phyloP scores from a whole-genome alignment of 208 protist species.

The Trypanosoma mega region DNA sequence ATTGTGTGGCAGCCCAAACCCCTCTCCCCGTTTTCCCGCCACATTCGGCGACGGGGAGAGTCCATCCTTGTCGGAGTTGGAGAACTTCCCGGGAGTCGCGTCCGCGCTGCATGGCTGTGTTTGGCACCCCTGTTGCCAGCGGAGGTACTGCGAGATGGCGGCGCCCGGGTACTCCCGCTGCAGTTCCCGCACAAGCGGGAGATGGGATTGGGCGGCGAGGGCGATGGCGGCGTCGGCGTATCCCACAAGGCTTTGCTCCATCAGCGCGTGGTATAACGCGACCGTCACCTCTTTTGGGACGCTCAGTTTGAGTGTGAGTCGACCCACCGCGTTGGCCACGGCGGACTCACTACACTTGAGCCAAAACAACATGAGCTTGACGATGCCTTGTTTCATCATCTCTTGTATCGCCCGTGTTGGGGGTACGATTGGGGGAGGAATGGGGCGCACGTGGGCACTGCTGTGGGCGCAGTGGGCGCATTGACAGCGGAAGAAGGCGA shows the following conservation, averaged over 20 bases:
- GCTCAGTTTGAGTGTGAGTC: conserved; percentile 54
- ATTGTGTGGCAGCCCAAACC: conserved; percentile 37
- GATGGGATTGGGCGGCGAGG: conserved; percentile 40
- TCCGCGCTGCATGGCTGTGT: conserved; percentile 13
- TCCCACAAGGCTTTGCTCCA: conserved; percentile 20
- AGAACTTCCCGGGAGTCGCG: conserved; percentile 23
- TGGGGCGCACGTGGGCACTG: neutral
- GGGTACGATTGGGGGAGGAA: conserved; percentile 36
- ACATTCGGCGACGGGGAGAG: conserved; percentile 35
- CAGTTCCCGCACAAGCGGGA: conserved; percentile 32
- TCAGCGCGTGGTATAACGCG: conserved; percentile 30
- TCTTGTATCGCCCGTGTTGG: conserved; percentile 34
- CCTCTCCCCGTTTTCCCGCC: conserved; percentile 35
- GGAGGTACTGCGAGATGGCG: conserved; percentile 55
- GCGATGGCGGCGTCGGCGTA: conserved; percentile 49
- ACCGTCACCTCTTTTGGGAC: conserved; percentile 33
- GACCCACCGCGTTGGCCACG: conserved; percentile 64
- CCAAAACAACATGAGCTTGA: conserved; percentile 27
- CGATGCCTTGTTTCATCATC: conserved; percentile 33
- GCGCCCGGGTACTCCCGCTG: conserved; percentile 22
- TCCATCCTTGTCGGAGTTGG: conserved; percentile 14
- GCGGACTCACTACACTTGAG: conserved; percentile 23
- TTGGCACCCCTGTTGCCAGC: neutral
- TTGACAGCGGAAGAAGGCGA: conserved; percentile 66
- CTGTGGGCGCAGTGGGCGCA: conserved; percentile 29